Conservation (phyloP, 2,329 filamentous ascomycete genomes). For the Colletotrichum euphorbiae region DNA sequence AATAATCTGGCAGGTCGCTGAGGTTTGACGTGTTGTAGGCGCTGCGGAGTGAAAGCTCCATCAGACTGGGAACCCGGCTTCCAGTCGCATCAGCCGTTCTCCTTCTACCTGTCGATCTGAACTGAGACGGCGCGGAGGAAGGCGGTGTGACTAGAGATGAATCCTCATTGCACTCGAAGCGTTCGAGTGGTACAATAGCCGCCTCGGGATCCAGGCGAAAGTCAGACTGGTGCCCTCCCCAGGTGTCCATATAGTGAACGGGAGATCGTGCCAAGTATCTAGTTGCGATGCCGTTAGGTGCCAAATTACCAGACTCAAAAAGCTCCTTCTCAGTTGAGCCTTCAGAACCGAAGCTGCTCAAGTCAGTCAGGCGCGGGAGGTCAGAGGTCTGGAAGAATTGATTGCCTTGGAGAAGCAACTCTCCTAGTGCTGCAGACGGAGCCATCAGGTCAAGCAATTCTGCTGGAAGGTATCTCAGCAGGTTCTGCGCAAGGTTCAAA, state of each 20-base stretch:
- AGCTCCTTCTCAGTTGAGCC: slow-evolving; percentile 31
- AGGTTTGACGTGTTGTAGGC: slow-evolving; percentile 58
- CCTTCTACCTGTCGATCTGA: slow-evolving; percentile 34
- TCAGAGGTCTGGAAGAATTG: slow-evolving; percentile 60
- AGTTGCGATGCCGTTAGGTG: slow-evolving; percentile 39
- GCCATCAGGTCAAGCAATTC: slow-evolving; percentile 70
- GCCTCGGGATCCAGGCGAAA: slow-evolving; percentile 43
- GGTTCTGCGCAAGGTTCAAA: slow-evolving; percentile 75
- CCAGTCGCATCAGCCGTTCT: slow-evolving; percentile 27
- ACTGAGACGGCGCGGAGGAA: slow-evolving; percentile 38
- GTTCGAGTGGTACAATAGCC: slow-evolving; percentile 23
- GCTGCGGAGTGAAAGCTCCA: slow-evolving; percentile 62
- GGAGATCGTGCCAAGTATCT: slow-evolving; percentile 43
- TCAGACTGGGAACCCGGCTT: slow-evolving; percentile 59
- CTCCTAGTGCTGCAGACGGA: slow-evolving; percentile 57
- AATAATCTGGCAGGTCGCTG: slow-evolving; percentile 55
- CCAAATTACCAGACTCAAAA: slow-evolving; percentile 10
- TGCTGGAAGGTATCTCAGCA: slow-evolving; percentile 69
- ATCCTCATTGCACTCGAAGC: slow-evolving; percentile 6
- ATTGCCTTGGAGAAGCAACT: slow-evolving; percentile 72
- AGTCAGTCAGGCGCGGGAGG: slow-evolving; percentile 7
- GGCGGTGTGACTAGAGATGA: slow-evolving; percentile 34
- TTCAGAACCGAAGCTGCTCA: slow-evolving; percentile 42
- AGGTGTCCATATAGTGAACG: slow-evolving; percentile 46
- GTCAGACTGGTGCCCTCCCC: slow-evolving; percentile 40